Base-by-base conservation (phyloP, 306 rosid species). In the Quercus wislizeni region DNA sequence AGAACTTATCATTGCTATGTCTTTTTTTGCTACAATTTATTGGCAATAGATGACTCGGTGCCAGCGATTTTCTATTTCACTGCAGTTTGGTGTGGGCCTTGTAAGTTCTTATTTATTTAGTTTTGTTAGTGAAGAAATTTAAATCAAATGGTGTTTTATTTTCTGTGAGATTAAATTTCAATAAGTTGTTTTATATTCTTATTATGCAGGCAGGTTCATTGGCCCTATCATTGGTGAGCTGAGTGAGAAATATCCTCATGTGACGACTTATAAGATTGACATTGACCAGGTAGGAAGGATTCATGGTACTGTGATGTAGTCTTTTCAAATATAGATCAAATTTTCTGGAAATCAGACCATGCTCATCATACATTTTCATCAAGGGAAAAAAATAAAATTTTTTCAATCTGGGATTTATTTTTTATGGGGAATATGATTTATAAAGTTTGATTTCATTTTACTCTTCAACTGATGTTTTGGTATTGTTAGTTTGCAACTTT, bases 21-120 rank as follows among this genome's bases (percentile, higher is more conserved):
- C 27, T 70, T 33, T 76, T 75, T 77, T 85, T 2, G 74, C 46
- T 28, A 55, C 57, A 74, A 80, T 73, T 72, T 83, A 49, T 54
- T 79, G 8, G 62, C 23, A 2, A 57, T 43, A 94, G 98, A 87
- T 41, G 81, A 77, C 58, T 87, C 94, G n/a, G 65, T 84, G 86
- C 92, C 92, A 4, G 90, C 95, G 2, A 64, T 94, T 84, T 89
- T 91, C 88, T 94, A 94, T 79, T 94, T 91, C 89, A 91, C 97
- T 59, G 97, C 98, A 28, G 91, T 51, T 62, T 94, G 97, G 98
- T 92, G 98, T 75, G 97, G 96, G 23, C 97, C 98, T 76, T 94
- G 98, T 92, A 89, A 94, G 97, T 88, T 79, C 59, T 76, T 27
- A 63, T 43, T 51, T 15, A 58, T 38, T 65, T 64, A 55, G 17